Conservation (phyloP, 1,284 basidiomycete genomes). For the Prillingera fragicola region DNA sequence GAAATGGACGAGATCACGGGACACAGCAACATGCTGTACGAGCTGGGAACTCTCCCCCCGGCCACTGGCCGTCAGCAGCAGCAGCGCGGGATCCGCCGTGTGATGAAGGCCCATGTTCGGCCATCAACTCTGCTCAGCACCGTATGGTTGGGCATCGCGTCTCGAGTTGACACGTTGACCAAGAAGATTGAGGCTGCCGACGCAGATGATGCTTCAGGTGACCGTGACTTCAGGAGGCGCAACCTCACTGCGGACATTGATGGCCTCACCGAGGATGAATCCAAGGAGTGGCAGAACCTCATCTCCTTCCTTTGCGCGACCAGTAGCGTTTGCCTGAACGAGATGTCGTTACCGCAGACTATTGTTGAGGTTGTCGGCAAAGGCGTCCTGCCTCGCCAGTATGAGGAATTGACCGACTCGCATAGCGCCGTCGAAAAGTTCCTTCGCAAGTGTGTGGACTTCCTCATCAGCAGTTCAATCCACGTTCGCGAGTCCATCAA, state of each 20-base stretch:
- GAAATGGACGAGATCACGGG: conserved; percentile 12
- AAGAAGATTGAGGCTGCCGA: conserved; percentile 30
- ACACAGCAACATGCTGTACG: conserved; percentile 24
- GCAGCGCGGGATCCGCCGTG: conserved; percentile 36
- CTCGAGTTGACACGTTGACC: conserved; percentile 22
- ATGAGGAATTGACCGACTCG: conserved; percentile 58
- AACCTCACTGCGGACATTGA: conserved; percentile 35
- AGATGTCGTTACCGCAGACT: conserved; percentile 15
- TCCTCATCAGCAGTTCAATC: conserved; percentile 60
- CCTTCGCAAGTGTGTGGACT: conserved; percentile 63
- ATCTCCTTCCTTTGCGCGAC: conserved; percentile 73
- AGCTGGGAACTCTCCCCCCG: conserved; percentile 25
- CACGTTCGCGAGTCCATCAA: conserved; percentile 67
- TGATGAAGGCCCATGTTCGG: conserved; percentile 20
- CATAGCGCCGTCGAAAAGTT: conserved; percentile 57
- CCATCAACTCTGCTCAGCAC: conserved; percentile 18
- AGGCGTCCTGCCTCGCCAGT: conserved; percentile 63
- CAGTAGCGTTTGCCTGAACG: conserved; percentile 59
- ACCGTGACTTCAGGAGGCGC: conserved; percentile 25
- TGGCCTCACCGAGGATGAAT: conserved; percentile 56
- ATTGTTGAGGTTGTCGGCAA: conserved; percentile 58
- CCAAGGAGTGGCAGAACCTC: conserved; percentile 78
- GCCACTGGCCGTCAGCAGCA: conserved; percentile 42
- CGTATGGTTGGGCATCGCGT: conserved; percentile 30
- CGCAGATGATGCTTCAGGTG: conserved; percentile 13